Percentiles rank a stretch among this genome's conserved stretches.
Conservation (phyloP, 2,329 filamentous ascomycete genomes). For the Cladophialophora bantiana region DNA sequence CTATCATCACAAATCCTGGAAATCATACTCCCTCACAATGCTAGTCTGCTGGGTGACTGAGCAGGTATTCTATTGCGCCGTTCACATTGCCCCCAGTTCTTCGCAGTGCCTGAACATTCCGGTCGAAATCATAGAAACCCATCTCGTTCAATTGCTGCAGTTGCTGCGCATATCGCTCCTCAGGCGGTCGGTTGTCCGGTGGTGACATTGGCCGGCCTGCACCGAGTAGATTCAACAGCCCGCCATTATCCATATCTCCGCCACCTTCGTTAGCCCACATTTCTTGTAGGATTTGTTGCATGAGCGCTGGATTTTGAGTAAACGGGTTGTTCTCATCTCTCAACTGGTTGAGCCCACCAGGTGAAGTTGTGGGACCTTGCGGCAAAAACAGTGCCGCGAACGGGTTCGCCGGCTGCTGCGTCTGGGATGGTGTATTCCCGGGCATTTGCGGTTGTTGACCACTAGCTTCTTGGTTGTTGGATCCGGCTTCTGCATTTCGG, state of each 20-base stretch:
- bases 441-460: slow-evolving; percentile 51
- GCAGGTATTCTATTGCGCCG: slow-evolving; percentile 61
- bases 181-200: slow-evolving; percentile 83
- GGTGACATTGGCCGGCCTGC: slow-evolving; percentile 59
- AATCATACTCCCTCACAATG: not conserved
- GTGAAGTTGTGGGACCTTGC: slow-evolving; percentile 42
- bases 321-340: slow-evolving; percentile 58
- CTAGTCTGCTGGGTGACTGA: slow-evolving; percentile 36
- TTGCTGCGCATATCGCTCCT: slow-evolving; percentile 91
- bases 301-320: slow-evolving; percentile 65
- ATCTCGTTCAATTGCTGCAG: slow-evolving; percentile 95
- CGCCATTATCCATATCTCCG: slow-evolving; percentile 51
- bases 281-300: slow-evolving; percentile 63
- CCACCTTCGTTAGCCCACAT: slow-evolving; percentile 49
- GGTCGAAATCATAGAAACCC: slow-evolving; percentile 97
- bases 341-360: slow-evolving; percentile 48
- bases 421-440: slow-evolving; percentile 43
- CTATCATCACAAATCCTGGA: slow-evolving; percentile 2
- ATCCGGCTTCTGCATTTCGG: slow-evolving; percentile 45
- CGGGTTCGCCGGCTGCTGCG: slow-evolving; percentile 63
- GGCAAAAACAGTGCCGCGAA: slow-evolving; percentile 70
- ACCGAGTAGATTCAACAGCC: slow-evolving; percentile 45
- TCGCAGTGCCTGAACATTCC: slow-evolving; percentile 86
- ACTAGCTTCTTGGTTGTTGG: slow-evolving; percentile 46
- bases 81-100: slow-evolving; percentile 93